phyloP scores from a whole-genome alignment of 495 filamentous ascomycete species.

The Letharia lupina region DNA sequence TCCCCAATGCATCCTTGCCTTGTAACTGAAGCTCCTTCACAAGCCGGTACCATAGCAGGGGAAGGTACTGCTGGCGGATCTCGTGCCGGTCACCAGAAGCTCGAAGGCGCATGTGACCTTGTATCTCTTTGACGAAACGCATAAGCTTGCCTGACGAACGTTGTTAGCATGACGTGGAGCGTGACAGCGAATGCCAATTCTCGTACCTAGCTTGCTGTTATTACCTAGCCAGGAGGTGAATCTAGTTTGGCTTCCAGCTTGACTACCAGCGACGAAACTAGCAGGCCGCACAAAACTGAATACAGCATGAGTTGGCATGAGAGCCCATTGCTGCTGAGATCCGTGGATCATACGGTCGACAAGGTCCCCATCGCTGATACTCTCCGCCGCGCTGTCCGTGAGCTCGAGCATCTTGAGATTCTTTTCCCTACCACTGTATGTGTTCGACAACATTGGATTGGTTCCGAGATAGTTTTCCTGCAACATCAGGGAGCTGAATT shows the following conservation, averaged over 20 bases:
- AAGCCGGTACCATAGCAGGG: conserved; percentile 76
- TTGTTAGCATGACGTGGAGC: conserved; percentile 21
- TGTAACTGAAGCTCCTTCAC: conserved; percentile 60
- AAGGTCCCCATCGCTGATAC: conserved; percentile 94
- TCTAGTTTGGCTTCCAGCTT: conserved; percentile 45
- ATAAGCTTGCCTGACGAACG: conserved; percentile 56
- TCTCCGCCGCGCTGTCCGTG: conserved; percentile 77
- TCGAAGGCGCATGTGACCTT: conserved; percentile 91
- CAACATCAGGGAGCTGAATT: conserved; percentile 93
- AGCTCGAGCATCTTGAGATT: conserved; percentile 77
- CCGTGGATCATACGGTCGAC: conserved; percentile 98
- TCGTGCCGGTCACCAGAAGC: conserved; percentile 90
- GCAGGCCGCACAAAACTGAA: conserved; percentile 91
- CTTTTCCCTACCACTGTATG: conserved; percentile 53
- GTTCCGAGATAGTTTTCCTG: conserved; percentile 95
- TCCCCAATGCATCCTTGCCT: conserved; percentile 64
- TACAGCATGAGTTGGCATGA: conserved; percentile 96
- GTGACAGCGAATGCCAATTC: background rate
- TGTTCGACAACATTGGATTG: conserved; percentile 53
- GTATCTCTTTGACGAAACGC: conserved; percentile 86
- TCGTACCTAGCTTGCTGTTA: conserved; percentile 72
- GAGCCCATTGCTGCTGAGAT: conserved; percentile 91
- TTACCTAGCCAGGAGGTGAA: conserved; percentile 93
- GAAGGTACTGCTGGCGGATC: conserved; percentile 88
- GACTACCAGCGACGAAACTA: conserved; percentile 76